Evolutionary conservation across 2,329 filamentous ascomycete species (phyloP).

Genomic region (Fusarium aywerte): DNA sequence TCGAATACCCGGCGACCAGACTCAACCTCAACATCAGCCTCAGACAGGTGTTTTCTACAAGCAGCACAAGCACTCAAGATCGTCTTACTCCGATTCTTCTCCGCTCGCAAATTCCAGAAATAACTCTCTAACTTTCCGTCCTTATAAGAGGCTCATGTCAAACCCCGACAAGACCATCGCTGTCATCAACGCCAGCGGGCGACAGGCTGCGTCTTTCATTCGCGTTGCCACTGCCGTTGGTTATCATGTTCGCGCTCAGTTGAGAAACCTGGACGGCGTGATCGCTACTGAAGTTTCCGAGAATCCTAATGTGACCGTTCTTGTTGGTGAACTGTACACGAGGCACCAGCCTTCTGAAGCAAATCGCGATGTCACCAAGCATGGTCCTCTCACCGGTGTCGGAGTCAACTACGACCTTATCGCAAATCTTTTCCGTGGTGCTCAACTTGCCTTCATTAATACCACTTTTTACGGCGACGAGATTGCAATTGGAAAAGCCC

Average conservation of each 20-base stretch:
- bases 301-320: slow-evolving; percentile 78
- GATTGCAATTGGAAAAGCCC: slow-evolving; percentile 84
- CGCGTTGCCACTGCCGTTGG: slow-evolving; percentile 93
- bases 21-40: slow-evolving; percentile 23
- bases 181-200: slow-evolving; percentile 94
- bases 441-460: slow-evolving; percentile 95
- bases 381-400: slow-evolving; percentile 69
- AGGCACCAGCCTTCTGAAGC: slow-evolving; percentile 62
- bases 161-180: slow-evolving; percentile 82
- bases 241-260: slow-evolving; percentile 91
- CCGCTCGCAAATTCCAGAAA: slow-evolving; percentile 65
- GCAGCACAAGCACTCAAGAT: slow-evolving; percentile 70
- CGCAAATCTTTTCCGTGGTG: slow-evolving; percentile 80
- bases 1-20: slow-evolving; percentile 52
- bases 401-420: slow-evolving; percentile 80
- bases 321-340: slow-evolving; percentile 72
- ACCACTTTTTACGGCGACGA: slow-evolving; percentile 98
- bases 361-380: slow-evolving; percentile 73
- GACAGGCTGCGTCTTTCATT: slow-evolving; percentile 94
- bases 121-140: slow-evolving; percentile 70
- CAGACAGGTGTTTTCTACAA: slow-evolving; percentile 51
- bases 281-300: slow-evolving; percentile 86
- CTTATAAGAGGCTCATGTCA: slow-evolving; percentile 68
- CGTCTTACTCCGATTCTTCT: slow-evolving; percentile 70
- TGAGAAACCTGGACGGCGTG: slow-evolving; percentile 86